Evolutionary conservation across 2,329 filamentous ascomycete species (phyloP), one percentile per base, ranked within the genome.

Genomic region (Fusarium xylarioides): DNA sequence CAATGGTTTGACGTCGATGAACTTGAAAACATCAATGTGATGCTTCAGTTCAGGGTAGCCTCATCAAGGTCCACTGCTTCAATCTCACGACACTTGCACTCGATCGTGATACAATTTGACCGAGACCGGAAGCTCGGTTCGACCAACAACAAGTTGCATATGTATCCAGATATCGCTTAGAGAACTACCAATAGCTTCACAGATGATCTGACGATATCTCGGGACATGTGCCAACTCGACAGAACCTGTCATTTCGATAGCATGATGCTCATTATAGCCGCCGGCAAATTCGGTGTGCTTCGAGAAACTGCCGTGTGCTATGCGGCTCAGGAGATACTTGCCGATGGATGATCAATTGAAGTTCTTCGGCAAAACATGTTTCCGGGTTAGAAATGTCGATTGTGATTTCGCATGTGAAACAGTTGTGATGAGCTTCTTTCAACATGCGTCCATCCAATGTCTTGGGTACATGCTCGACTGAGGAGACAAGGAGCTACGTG

Each of bases 131-230:
- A n/a, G 42, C 12, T 34, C 37, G 55, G 44, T 10, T 35, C n/a
- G 19, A 18, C 11, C 23, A 7, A 9, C 14, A 52, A 30, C 15
- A 40, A 34, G 47, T 5, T 63, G 30, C 38, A 42, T 40, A 46
- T 26, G 55, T 11, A 23, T 32, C 34, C 40, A 52, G 28, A 61
- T 58, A 28, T 42, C 10, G 21, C 2, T 11, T 23, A 23, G 15
- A 23, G 28, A 32, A 35, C 40, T 60, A 40, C 54, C 37, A 50
- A 46, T 34, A n/a, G 16, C 54, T 57, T 52, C 5, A 10, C 30
- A 44, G 34, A 72, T 74, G 71, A 62, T 74, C 71, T 74, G 71
- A 74, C 46, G 55, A 65, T 65, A 26, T 4, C 15, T 30, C 11
- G 21, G 18, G 23, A 35, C 23, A 46, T 42, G 23, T 47, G 28